phyloP scores from a whole-genome alignment of 2,329 filamentous ascomycete species.

The Calonectria pauciramosa region DNA sequence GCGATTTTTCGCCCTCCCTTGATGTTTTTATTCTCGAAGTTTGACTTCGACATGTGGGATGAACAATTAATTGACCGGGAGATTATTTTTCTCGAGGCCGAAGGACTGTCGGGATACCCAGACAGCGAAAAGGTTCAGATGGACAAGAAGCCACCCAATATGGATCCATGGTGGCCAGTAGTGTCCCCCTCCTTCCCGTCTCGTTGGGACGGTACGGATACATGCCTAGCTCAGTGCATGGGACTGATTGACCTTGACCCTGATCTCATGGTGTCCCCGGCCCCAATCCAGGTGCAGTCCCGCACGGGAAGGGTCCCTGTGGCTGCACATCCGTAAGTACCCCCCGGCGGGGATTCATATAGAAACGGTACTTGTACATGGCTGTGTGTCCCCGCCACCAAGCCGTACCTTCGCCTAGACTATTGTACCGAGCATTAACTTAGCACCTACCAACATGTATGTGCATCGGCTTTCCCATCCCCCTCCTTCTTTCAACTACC shows the following conservation, averaged over 20 bases:
- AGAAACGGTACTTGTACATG: constrained; percentile 17
- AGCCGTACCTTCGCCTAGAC: not conserved
- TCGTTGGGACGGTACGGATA: not conserved
- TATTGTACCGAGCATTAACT: not conserved
- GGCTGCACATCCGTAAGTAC: constrained; percentile 5
- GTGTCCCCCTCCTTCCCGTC: not conserved
- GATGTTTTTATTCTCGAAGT: not conserved
- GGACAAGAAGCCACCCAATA: not conserved
- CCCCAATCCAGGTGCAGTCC: not conserved
- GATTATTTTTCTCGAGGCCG: not conserved
- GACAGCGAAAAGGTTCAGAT: not conserved
- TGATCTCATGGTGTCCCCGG: not conserved
- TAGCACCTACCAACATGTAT: not conserved
- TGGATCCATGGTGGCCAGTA: not conserved
- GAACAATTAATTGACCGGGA: not conserved
- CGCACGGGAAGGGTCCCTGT: constrained; percentile 8
- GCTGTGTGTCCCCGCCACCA: not conserved
- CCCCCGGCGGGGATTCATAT: not conserved
- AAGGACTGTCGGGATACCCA: not conserved
- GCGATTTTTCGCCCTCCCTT: not conserved
- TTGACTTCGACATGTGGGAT: not conserved
- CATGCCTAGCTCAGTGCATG: not conserved
- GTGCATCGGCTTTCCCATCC: not conserved
- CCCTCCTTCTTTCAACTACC: not conserved
- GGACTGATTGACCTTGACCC: not conserved